Percentiles rank a stretch among this genome's conserved stretches.
phyloP scores from a whole-genome alignment of 371 early-diverging fungal genomes.

The Apophysomyces trapeziformis region DNA sequence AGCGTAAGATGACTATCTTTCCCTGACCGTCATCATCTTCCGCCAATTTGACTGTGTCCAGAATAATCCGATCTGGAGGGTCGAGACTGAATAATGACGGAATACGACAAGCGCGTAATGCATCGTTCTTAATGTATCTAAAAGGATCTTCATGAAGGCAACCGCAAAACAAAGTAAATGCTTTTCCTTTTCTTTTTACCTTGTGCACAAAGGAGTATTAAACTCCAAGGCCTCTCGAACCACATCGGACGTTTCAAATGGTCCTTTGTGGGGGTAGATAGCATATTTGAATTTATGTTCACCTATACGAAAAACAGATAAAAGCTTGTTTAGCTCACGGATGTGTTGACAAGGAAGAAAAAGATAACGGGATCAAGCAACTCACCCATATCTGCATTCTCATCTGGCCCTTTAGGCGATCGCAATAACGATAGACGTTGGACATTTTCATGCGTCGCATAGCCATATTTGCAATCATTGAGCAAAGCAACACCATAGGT shows the following conservation, averaged over 20 bases:
- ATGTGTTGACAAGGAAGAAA: background rate
- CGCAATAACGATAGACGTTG: conserved; percentile 87
- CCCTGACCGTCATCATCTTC: conserved; percentile 68
- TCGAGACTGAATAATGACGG: conserved; percentile 37
- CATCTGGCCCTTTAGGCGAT: conserved; percentile 84
- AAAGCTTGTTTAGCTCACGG: background rate
- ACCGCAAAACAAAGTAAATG: background rate
- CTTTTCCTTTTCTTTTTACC: conserved; percentile 40
- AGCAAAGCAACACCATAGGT: conserved; percentile 94
- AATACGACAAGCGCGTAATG: background rate
- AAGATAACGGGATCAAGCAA: background rate
- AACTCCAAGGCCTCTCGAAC: conserved; percentile 87
- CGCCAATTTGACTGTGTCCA: conserved; percentile 89
- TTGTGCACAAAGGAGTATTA: conserved; percentile 77
- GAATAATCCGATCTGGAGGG: conserved; percentile 63
- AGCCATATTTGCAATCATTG: conserved; percentile 93
- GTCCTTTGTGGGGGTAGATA: conserved; percentile 83
- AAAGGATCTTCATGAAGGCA: background rate
- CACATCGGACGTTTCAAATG: conserved; percentile 79
- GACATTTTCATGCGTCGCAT: conserved; percentile 79
- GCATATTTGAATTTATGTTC: conserved; percentile 89
- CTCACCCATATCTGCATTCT: conserved; percentile 65
- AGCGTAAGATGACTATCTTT: conserved; percentile 69
- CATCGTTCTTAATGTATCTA: conserved; percentile 8
- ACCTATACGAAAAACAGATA: conserved; percentile 19